A percentile compares a stretch with the other conserved stretches of the same genome.
These are phyloP conservation scores for Tilletia caries DNA, from an alignment of 1,284 basidiomycete species.

Conservation along the genomic window DNA sequence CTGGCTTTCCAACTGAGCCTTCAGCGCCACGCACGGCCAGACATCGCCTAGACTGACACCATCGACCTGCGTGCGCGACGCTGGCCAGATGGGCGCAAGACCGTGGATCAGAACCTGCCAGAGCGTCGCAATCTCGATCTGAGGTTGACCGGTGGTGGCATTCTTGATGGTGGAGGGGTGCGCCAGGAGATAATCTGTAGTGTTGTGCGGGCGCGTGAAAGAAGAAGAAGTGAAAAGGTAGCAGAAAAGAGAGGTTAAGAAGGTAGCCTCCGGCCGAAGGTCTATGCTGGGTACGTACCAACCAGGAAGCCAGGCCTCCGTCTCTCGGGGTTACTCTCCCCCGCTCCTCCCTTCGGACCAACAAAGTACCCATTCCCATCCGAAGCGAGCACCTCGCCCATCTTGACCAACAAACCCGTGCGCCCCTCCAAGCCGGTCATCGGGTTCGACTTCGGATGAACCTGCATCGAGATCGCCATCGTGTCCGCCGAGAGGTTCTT, in stretches of 20 bases:
- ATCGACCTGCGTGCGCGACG: slow-evolving; percentile 65
- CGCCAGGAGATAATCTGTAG: slow-evolving; percentile 66
- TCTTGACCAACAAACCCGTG: slow-evolving; percentile 60
- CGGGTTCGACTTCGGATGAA: slow-evolving; percentile 66
- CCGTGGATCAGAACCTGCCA: slow-evolving; percentile 81
- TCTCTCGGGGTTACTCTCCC: slow-evolving; percentile 10
- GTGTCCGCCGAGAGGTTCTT: slow-evolving; percentile 65
- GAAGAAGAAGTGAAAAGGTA: neutral
- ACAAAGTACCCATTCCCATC: slow-evolving; percentile 32
- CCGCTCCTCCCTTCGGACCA: slow-evolving; percentile 19
- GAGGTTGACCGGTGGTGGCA: slow-evolving; percentile 31
- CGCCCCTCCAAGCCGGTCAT: slow-evolving; percentile 89
- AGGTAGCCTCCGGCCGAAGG: neutral
- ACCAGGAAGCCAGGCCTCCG: slow-evolving; percentile 21
- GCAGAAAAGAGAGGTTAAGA: neutral
- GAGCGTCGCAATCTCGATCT: slow-evolving; percentile 55
- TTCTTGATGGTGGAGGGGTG: slow-evolving; percentile 48
- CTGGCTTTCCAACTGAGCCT: slow-evolving; percentile 6
- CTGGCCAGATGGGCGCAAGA: slow-evolving; percentile 81
- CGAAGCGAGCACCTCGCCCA: slow-evolving; percentile 28
- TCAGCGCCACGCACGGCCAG: slow-evolving; percentile 62
- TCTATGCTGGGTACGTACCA: too few species aligned
- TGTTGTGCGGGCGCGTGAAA: too few species aligned
- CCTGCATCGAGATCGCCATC: slow-evolving; percentile 75
- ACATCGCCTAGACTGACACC: slow-evolving; percentile 78